phyloP scores from a whole-genome alignment of 1,284 basidiomycete species.

The Ustilago cynodontis region DNA sequence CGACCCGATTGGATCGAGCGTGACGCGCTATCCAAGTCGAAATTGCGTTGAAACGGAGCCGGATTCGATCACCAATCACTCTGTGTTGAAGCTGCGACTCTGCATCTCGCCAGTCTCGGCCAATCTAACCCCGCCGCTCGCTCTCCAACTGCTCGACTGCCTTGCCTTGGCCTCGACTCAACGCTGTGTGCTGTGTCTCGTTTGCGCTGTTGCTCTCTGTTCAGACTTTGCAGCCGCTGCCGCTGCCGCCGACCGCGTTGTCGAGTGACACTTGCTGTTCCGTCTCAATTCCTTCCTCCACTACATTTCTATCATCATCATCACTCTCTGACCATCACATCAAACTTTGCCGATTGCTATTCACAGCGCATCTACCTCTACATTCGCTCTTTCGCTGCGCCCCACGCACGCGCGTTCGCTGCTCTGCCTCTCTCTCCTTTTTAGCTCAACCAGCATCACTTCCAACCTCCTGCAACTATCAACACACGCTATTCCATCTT shows the following conservation, averaged over 20 bases:
- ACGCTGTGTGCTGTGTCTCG: too few relatives aligned
- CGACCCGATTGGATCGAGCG: background rate
- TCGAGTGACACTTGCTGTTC: background rate
- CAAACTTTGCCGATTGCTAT: too few relatives aligned
- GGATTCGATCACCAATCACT: conserved; percentile 41
- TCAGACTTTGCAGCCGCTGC: background rate
- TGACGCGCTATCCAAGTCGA: conserved; percentile 8
- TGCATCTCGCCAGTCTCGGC: conserved; percentile 11
- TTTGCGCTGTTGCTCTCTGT: too few relatives aligned
- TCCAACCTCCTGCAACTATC: conserved; percentile 3
- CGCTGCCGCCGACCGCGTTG: too few relatives aligned
- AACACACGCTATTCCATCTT: background rate
- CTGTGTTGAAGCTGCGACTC: background rate
- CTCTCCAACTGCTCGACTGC: background rate
- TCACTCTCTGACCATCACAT: background rate
- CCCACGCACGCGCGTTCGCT: conserved; percentile 12
- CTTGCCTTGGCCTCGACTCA: background rate
- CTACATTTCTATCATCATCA: background rate
- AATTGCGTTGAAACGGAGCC: conserved; percentile 24
- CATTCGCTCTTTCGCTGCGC: too few relatives aligned
- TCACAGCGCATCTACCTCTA: too few relatives aligned
- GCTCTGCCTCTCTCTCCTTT: background rate
- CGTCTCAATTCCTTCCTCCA: background rate
- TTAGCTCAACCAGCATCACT: background rate
- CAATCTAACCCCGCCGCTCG: background rate